A percentile compares a stretch with the other conserved stretches of the same genome.
These are phyloP conservation scores for Phytophthora podocarpi DNA, from an alignment of 352 stramenopile genomes.

Conservation along the genomic window DNA sequence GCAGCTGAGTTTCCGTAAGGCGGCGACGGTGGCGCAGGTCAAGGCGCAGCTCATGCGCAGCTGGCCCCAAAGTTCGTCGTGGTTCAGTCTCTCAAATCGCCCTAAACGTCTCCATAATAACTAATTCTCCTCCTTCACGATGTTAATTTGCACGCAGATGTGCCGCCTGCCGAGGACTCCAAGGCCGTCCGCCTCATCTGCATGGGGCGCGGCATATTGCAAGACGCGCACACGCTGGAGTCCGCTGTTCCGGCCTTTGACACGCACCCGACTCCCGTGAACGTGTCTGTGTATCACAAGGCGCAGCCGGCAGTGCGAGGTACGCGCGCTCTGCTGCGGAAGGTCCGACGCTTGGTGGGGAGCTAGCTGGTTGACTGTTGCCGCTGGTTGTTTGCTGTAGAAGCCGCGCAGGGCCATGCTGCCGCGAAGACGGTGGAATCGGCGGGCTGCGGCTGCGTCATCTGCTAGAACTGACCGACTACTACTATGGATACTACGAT, in stretches of 20 bases:
- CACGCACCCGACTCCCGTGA: slow-evolving; percentile 95
- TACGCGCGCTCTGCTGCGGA: slow-evolving; percentile 21
- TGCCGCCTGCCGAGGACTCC: slow-evolving; percentile 50
- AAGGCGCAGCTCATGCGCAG: slow-evolving; percentile 72
- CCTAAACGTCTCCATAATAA: no score
- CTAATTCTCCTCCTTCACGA: no score
- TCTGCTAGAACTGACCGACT: slow-evolving; percentile 36
- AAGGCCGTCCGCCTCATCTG: slow-evolving; percentile 92
- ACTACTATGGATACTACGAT: background rate
- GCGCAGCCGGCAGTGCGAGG: slow-evolving; percentile 34
- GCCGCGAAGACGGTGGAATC: slow-evolving; percentile 49
- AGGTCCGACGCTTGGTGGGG: slow-evolving; percentile 4
- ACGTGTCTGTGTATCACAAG: slow-evolving; percentile 87
- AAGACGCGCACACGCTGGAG: slow-evolving; percentile 88
- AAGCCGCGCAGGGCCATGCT: slow-evolving; percentile 24
- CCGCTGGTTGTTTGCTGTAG: slow-evolving; percentile 22
- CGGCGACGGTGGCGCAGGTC: slow-evolving; percentile 53
- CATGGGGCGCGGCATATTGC: slow-evolving; percentile 94
- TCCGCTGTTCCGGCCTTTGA: slow-evolving; percentile 90
- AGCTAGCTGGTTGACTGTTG: slow-evolving; percentile 10
- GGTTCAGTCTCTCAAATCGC: no score
- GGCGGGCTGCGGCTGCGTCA: slow-evolving; percentile 64
- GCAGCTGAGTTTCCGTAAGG: slow-evolving; percentile 59
- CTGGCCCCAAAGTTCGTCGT: slow-evolving; percentile 62
- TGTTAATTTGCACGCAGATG: slow-evolving; percentile 37